A percentile compares a stretch with the other conserved stretches of the same genome.
These are phyloP conservation scores for Pseudovirgaria hyperparasitica DNA, from an alignment of 2,329 filamentous ascomycete genomes.

Conservation along the genomic window DNA sequence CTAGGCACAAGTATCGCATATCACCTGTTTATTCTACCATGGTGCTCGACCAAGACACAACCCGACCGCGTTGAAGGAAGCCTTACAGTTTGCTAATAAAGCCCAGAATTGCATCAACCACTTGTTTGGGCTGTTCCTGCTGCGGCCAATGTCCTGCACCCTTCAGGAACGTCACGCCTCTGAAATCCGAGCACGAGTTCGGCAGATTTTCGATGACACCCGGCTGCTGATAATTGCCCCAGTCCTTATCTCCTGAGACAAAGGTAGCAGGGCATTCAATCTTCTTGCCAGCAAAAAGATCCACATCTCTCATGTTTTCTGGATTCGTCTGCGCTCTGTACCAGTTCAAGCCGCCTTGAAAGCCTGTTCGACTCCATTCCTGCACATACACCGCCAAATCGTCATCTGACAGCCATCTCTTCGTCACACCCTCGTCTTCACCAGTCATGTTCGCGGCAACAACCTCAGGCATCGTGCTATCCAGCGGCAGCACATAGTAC, in stretches of 20 bases:
- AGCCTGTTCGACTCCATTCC: constrained; percentile 50
- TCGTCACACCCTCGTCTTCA: constrained; percentile 34
- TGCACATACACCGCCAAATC: constrained; percentile 47
- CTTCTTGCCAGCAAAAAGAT: constrained; percentile 46
- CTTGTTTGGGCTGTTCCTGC: constrained; percentile 48
- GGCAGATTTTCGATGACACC: constrained; percentile 47
- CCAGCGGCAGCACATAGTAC: constrained; percentile 54
- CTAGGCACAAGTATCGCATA: no score
- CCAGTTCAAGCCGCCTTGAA: constrained; percentile 56
- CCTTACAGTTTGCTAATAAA: constrained; percentile 20
- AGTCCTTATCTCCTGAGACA: constrained; percentile 50
- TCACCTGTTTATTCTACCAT: no score
- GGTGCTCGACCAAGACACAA: no score
- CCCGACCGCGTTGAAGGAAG: no score
- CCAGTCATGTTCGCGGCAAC: constrained; percentile 42
- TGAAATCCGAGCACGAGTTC: constrained; percentile 40
- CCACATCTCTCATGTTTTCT: constrained; percentile 36
- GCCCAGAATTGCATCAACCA: constrained; percentile 33
- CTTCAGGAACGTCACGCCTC: constrained; percentile 40
- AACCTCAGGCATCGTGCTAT: constrained; percentile 45
- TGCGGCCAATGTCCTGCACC: constrained; percentile 59
- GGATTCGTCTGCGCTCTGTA: constrained; percentile 48
- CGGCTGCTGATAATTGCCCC: constrained; percentile 57
- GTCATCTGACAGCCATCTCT: constrained; percentile 43
- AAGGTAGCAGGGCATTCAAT: constrained; percentile 50